Base-by-base conservation (phyloP, 1,284 basidiomycete genomes). In the Chiua sp. region DNA sequence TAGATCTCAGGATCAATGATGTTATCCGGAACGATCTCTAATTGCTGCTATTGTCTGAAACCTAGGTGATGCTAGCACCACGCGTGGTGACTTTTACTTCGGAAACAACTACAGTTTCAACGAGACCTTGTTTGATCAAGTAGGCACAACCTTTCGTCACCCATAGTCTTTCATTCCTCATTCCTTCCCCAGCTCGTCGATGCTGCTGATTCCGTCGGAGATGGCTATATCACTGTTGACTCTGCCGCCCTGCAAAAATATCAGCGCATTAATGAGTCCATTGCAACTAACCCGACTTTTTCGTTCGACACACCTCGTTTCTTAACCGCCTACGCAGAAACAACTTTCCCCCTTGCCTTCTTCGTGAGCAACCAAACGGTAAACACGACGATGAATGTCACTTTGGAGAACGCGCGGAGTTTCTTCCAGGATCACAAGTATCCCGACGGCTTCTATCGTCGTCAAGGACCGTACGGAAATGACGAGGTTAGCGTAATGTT, bases 61-160 rank as follows among this genome's bases (percentile, higher is more conserved):
- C n/a, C n/a, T n/a, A 72, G 70, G 70, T 26, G 68, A 69, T 52
- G 65, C 53, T 8, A 74, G 71, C 33, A 70, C 63, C 15, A 74
- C 70, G 4, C 69, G 65, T 7, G 65, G 59, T 26, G 68, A 73
- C 32, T 68, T 23, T 53, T 70, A 72, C 58, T 73, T 74, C 26
- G 67, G 72, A 7, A 20, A 71, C 46, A 73, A 73, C 47, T 61
- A 11, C 28, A 61, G 35, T 18, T 74, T 72, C 58, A 74, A 71
- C 10, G 63, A 72, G 49, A 74, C 72, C 5, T 35, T 74, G 51
- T 71, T 71, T 23, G 51, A 70, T n/a, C 53, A 60, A 54, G 72
- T 62, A 53, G 5, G 64, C 6, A 28, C 10, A 16, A 8, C 2
- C 5, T 3, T 16, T 7, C 20, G 16, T 16, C 16, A 35, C 37